Evolutionary conservation across 163 green algal genomes (phyloP), one percentile per base, ranked within the genome.

Genomic region (Scenedesmus sp.): DNA sequence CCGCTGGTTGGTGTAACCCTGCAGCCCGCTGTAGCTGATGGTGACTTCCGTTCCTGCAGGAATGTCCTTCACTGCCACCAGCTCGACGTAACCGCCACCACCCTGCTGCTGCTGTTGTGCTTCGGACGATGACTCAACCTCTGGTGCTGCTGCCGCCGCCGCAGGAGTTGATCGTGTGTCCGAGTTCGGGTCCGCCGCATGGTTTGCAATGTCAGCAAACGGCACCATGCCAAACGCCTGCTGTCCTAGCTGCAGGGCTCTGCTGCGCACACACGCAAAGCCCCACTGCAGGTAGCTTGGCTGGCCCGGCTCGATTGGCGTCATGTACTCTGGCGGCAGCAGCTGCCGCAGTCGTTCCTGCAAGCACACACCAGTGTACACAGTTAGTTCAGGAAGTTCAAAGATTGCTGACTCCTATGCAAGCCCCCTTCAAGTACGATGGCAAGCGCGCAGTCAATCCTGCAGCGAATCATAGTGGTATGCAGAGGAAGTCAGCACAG

Each of bases 1-100:
- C 20, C 94, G 93, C 88, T 95, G 93, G 93, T 96, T 97, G 65
- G 95, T 96, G 61, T 94, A 94, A 22, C 94, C 95, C 42, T 85
- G 53, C 3, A 81, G 56, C 10, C 95, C 96, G 24, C 90, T 94
- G 92, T 97, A 97, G 83, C 91, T 94, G 76, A 97, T 96, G 35
- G 89, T 95, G 5, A 96, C 93, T 90, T 97, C 95, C 26, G 93
- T 49, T 0, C 93, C 95, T 3, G 78, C 33, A 42, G 56, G 16
- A 18, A 97, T 87, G n/a, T 95, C 90, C 22, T 89, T 46, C 42
- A 96, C 30, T 0, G 96, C 93, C 18, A 96, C 81, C 37, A 97
- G 86, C 88, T 96, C 68, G 42, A 95, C 93, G 24, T 87, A 85
- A 3, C 26, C 82, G 37, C 43, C 33, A 13, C 16, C 42, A 33